These are phyloP conservation scores for Mortierella hygrophila DNA, from an alignment of 192 early-diverging fungal genomes.

Conservation along the genomic window DNA sequence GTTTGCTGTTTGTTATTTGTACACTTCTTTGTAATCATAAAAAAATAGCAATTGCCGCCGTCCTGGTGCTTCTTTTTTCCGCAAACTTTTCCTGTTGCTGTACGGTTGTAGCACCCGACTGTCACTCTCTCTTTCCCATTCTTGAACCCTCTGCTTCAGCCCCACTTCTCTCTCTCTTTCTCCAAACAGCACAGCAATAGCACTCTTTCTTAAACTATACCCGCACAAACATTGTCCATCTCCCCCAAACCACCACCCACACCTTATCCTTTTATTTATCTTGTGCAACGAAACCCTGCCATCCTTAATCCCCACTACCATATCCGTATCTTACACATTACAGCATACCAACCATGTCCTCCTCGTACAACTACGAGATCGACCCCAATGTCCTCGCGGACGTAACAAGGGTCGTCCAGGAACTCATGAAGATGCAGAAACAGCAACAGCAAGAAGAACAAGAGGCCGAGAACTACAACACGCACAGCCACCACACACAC, in stretches of 20 bases:
- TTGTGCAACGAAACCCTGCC: background rate
- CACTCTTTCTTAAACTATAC: background rate
- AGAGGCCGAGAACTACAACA: background rate
- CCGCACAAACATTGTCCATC: background rate
- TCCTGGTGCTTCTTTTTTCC: background rate
- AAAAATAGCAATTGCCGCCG: background rate
- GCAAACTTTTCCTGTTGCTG: background rate
- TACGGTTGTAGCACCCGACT: background rate
- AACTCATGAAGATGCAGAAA: constrained; percentile 46
- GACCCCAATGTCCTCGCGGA: constrained; percentile 49
- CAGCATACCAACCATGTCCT: constrained; percentile 7
- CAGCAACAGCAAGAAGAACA: constrained; percentile 8
- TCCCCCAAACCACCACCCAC: background rate
- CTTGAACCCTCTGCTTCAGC: background rate
- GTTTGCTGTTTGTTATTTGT: too few species aligned
- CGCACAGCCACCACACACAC: background rate
- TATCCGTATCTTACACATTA: too few species aligned
- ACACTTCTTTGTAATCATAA: background rate
- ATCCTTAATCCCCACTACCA: background rate
- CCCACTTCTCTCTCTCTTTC: background rate
- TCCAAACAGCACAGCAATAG: background rate
- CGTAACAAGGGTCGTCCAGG: constrained; percentile 48
- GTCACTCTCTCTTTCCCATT: background rate
- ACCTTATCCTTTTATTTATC: background rate
- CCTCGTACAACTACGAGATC: constrained; percentile 29